Percentiles rank a stretch among this genome's conserved stretches.
Evolutionary conservation across 2,329 filamentous ascomycete genomes (phyloP).

Genomic region (Hypoxylon sp.): DNA sequence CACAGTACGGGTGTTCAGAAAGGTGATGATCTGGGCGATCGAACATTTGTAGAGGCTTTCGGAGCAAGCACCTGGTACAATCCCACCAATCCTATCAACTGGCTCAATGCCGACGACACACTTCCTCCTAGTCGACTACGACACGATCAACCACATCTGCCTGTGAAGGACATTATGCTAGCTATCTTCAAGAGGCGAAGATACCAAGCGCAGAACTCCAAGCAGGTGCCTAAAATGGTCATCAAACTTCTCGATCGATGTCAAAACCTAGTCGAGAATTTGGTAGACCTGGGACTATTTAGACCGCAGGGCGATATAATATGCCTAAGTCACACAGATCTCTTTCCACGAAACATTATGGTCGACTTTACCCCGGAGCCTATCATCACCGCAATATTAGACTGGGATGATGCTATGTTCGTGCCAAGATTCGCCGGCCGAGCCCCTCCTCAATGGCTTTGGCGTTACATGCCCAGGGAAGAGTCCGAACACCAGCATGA

Average conservation of each 20-base stretch:
- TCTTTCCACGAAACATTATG: slow-evolving; percentile 30
- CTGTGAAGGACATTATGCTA: slow-evolving; percentile 11
- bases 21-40: not conserved
- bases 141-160: slow-evolving; percentile 5
- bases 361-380: slow-evolving; percentile 21
- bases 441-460: slow-evolving; percentile 14
- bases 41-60: slow-evolving; percentile 4
- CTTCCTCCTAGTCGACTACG: not conserved
- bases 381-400: slow-evolving; percentile 16
- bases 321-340: slow-evolving; percentile 19
- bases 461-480: not conserved
- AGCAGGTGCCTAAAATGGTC: not conserved
- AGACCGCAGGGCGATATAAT: slow-evolving; percentile 1
- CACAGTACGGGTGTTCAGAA: not conserved
- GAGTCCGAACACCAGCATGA: not conserved
- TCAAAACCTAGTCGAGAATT: slow-evolving; percentile 1
- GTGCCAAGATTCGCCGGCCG: slow-evolving; percentile 15
- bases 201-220: slow-evolving; percentile 8
- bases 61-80: not conserved
- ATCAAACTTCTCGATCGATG: not conserved
- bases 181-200: slow-evolving; percentile 15
- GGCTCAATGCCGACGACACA: not conserved
- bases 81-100: not conserved
- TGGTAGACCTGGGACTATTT: slow-evolving; percentile 5
- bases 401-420: slow-evolving; percentile 20